These are phyloP conservation scores for Paraphaeosphaeria minitans DNA, from an alignment of 2,329 filamentous ascomycete genomes.

Conservation along the genomic window DNA sequence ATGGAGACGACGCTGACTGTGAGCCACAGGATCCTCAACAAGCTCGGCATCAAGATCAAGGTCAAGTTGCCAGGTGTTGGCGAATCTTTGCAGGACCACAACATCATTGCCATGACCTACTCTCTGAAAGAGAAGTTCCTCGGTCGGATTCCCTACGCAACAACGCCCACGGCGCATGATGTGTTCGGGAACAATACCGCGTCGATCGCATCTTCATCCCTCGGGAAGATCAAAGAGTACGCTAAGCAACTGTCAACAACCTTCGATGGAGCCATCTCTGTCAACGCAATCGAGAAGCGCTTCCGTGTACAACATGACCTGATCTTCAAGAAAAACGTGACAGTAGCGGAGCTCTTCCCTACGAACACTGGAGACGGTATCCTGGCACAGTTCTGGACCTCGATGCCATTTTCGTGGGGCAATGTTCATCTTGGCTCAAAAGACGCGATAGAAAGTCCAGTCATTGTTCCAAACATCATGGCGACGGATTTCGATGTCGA, in stretches of 20 bases:
- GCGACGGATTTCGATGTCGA: not conserved
- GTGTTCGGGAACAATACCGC: not conserved
- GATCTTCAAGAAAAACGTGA: not conserved
- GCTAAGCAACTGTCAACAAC: not conserved
- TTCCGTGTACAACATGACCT: not conserved
- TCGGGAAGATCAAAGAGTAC: not conserved
- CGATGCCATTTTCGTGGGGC: not conserved
- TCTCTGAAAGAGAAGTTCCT: not conserved
- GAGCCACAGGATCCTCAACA: conserved; percentile 16
- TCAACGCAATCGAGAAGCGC: not conserved
- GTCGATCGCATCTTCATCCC: too few relatives aligned
- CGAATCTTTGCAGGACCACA: not conserved
- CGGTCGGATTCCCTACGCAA: too few relatives aligned
- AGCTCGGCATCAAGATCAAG: not conserved
- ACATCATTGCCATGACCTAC: not conserved
- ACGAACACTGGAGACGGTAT: not conserved
- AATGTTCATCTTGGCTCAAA: not conserved
- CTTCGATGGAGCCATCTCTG: not conserved
- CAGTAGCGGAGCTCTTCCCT: not conserved
- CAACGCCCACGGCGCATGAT: not conserved
- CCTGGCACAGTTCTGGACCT: not conserved
- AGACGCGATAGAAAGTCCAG: not conserved
- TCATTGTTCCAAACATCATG: not conserved
- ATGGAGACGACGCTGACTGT: not conserved
- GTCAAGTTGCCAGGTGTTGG: not conserved